Evolutionary conservation across 192 early-diverging fungal species (phyloP), one percentile per base, ranked within the genome.

Genomic region (Mortierella antarctica): DNA sequence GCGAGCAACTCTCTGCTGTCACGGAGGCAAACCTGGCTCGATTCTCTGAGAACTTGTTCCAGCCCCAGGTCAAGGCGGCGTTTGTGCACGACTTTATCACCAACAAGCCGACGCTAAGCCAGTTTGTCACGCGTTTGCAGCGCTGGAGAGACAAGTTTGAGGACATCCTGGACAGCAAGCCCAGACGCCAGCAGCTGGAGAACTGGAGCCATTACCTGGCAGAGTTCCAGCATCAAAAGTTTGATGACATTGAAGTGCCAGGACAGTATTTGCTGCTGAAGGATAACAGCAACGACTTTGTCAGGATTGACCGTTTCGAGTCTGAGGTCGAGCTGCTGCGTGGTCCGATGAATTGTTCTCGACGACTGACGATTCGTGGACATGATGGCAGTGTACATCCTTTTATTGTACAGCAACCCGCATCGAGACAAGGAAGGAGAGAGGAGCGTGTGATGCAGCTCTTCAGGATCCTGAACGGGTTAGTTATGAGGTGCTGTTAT

Each of bases 211-310:
- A 95, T 52, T 98, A 96, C 85, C 82, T 99, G 56, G 95, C 94
- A 10, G 98, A 99, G 83, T 99, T 99, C 87, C 97, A 99, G 75
- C 95, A 98, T 82, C 93, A 96, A 76, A 98, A 97, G 80, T 98
- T 99, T 74, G 97, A 98, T 69, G 97, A 99, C 62, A 94, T 99
- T n/a, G 97, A 99, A 71, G 91, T 99, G 7, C 98, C 98, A 15
- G 98, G 98, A 8, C 97, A 99, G 82, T 99, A 99, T 76, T 83
- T 97, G 73, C 70, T 94, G 85, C 89, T 98, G 69, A 83, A 82
- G 52, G 88, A 96, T 70, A 93, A 87, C 75, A 93, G 89, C 82
- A 93, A 94, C 65, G 95, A 98, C 75, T 97, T 99, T 88, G 87
- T 99, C 49, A 87, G 94, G 15, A 99, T 99, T 64, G 97, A 98